Evolutionary conservation across 176 grass and related monocot genomes (phyloP).

Genomic region (Carex cristatella): DNA sequence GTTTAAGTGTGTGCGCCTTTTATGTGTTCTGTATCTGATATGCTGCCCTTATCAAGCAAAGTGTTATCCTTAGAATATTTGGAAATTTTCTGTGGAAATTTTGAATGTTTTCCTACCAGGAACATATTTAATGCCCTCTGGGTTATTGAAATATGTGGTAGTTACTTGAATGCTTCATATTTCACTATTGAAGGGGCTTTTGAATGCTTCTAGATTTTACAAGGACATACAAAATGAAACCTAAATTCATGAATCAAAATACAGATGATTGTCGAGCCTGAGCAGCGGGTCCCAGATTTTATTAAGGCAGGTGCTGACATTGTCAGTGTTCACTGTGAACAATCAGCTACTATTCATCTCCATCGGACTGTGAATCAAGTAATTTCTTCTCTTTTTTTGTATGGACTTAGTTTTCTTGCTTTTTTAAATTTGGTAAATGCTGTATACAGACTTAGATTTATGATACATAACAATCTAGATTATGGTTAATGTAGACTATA

Average conservation of each 20-base stretch:
- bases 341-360: conserved; percentile 88
- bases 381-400: conserved; percentile 1
- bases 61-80: neutral
- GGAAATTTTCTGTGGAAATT: neutral
- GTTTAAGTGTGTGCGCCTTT: neutral
- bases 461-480: no score
- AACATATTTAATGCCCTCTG: neutral
- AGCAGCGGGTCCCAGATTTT: conserved; percentile 94
- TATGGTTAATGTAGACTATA: neutral
- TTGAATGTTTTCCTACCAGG: neutral
- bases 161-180: neutral
- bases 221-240: neutral
- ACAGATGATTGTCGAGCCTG: conserved; percentile 99
- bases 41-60: neutral
- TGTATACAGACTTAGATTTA: neutral
- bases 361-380: conserved; percentile 87
- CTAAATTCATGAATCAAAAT: conserved; percentile 31
- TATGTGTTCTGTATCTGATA: neutral
- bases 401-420: neutral
- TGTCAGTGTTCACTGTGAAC: conserved; percentile 97
- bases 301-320: conserved; percentile 99
- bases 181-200: neutral
- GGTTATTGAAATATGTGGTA: neutral
- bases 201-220: neutral
- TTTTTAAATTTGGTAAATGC: neutral